phyloP scores from a whole-genome alignment of 208 protist species.

The Leishmania amazonensis region DNA sequence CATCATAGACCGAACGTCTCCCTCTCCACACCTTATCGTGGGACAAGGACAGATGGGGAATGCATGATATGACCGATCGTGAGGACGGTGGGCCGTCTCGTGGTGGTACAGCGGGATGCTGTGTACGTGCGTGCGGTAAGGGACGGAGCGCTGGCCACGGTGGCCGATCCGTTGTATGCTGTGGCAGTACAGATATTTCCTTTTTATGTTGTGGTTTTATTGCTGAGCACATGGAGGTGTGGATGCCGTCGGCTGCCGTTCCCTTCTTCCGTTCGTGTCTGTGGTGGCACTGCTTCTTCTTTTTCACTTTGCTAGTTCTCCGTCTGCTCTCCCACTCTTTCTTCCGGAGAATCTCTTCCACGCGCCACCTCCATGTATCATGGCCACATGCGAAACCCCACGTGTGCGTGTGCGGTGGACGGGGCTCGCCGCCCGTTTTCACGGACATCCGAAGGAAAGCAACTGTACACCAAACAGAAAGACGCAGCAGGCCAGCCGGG shows the following conservation, averaged over 20 bases:
- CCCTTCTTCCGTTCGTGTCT: neutral
- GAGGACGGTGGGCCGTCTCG: neutral
- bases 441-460: neutral
- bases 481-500: too few relatives aligned
- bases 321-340: neutral
- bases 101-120: neutral
- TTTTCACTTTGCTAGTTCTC: neutral
- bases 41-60: neutral
- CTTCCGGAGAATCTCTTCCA: neutral
- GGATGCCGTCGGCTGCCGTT: neutral
- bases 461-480: neutral
- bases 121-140: too few relatives aligned
- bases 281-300: neutral
- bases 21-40: neutral
- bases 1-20: too few relatives aligned
- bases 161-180: neutral
- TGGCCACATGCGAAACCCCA: neutral
- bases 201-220: neutral
- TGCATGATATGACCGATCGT: neutral
- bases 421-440: neutral
- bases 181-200: neutral
- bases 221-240: neutral
- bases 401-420: neutral
- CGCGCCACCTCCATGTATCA: neutral
- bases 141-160: neutral